These are phyloP conservation scores for Alternaria postmessia DNA, from an alignment of 2,329 filamentous ascomycete species.

Conservation along the genomic window DNA sequence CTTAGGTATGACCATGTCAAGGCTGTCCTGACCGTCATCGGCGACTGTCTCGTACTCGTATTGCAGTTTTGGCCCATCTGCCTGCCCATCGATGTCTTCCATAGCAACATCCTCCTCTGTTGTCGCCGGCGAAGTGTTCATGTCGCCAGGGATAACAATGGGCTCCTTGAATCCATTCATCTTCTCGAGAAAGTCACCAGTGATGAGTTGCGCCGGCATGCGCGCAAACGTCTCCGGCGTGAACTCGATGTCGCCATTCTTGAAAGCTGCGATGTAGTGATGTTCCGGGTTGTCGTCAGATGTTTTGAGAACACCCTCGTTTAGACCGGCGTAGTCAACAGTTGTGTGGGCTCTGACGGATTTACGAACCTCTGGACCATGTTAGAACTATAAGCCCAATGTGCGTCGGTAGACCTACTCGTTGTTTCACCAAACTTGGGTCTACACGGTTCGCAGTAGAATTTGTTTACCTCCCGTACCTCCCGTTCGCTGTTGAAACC, in stretches of 20 bases:
- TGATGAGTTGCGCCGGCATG: constrained; percentile 69
- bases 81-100: constrained; percentile 34
- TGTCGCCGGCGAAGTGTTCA: constrained; percentile 60
- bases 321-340: constrained; percentile 73
- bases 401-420: constrained; percentile 51
- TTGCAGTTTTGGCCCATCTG: constrained; percentile 33
- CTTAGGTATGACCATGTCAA: constrained; percentile 74
- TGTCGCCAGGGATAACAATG: constrained; percentile 69
- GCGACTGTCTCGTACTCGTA: constrained; percentile 59
- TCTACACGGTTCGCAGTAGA: constrained; percentile 68
- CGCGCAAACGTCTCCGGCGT: constrained; percentile 69
- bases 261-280: constrained; percentile 73
- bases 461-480: constrained; percentile 72
- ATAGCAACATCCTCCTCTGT: constrained; percentile 4
- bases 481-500: constrained; percentile 71
- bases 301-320: constrained; percentile 71
- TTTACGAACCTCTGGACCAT: constrained; percentile 64
- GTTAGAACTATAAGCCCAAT: constrained; percentile 39
- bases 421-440: constrained; percentile 69
- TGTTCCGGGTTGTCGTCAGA: constrained; percentile 71
- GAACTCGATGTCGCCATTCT: constrained; percentile 69
- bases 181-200: constrained; percentile 69
- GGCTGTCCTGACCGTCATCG: constrained; percentile 70
- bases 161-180: constrained; percentile 71
- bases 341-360: constrained; percentile 70